Conservation (phyloP, 2,329 filamentous ascomycete species). For the Onygenales sp. region DNA sequence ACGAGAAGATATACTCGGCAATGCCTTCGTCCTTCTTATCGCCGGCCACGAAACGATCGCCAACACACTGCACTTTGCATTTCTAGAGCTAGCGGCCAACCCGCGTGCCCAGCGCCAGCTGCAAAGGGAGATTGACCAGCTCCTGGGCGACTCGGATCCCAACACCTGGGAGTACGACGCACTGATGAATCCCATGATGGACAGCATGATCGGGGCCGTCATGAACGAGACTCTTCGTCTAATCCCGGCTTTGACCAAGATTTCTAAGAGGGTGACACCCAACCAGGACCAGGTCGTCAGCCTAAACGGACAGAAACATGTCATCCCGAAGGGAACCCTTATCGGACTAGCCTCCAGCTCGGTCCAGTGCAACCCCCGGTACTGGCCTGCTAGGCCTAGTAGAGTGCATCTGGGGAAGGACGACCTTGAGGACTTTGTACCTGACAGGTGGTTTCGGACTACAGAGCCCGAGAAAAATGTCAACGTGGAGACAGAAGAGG, state of each 20-base stretch:
- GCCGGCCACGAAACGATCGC: slow-evolving; percentile 77
- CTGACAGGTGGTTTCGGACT: slow-evolving; percentile 59
- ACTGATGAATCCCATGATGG: slow-evolving; percentile 55
- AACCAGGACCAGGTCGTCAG: slow-evolving; percentile 44
- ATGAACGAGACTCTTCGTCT: slow-evolving; percentile 70
- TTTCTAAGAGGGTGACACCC: slow-evolving; percentile 56
- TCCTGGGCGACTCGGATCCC: slow-evolving; percentile 51
- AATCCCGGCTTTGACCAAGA: slow-evolving; percentile 59
- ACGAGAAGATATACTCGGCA: slow-evolving; percentile 10
- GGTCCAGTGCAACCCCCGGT: slow-evolving; percentile 58
- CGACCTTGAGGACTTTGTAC: slow-evolving; percentile 60
- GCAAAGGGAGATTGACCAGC: slow-evolving; percentile 59
- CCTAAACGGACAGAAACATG: slow-evolving; percentile 48
- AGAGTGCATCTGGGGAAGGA: slow-evolving; percentile 25
- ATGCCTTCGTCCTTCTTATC: slow-evolving; percentile 46
- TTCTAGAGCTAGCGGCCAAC: slow-evolving; percentile 59
- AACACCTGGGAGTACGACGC: slow-evolving; percentile 62
- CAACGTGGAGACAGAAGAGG: not conserved
- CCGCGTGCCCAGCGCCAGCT: slow-evolving; percentile 54
- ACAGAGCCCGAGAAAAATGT: slow-evolving; percentile 11
- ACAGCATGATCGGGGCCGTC: slow-evolving; percentile 61
- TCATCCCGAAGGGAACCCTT: slow-evolving; percentile 47
- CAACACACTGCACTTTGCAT: slow-evolving; percentile 61
- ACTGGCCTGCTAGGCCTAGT: slow-evolving; percentile 51
- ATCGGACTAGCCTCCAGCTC: slow-evolving; percentile 49